These are phyloP conservation scores for Fagopyrum homotropicum DNA, from an alignment of 148 eudicot species.

Conservation along the genomic window DNA sequence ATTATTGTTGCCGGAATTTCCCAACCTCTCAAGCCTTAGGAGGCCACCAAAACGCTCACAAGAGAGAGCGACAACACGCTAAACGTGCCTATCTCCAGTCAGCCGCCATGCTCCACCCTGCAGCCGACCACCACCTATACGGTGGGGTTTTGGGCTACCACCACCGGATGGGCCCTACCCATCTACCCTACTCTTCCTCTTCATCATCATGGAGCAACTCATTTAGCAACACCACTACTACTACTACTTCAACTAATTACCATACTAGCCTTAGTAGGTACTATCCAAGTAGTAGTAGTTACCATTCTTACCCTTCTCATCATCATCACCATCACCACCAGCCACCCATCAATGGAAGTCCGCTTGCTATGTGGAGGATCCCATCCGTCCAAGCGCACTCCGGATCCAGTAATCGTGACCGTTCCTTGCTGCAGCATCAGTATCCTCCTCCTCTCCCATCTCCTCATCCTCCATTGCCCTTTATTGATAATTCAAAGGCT, in stretches of 20 bases:
- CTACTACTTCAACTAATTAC: not conserved
- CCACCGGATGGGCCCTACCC: conserved; percentile 21
- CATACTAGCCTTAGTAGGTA: conserved; percentile 2
- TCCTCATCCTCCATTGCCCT: conserved; percentile 17
- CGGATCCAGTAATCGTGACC: conserved; percentile 23
- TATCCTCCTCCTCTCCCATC: conserved; percentile 14
- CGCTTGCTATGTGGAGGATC: conserved; percentile 58
- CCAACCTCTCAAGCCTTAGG: conserved; percentile 97
- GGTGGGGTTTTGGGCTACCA: conserved; percentile 30
- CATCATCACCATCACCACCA: conserved; percentile 14
- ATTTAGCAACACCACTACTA: not conserved
- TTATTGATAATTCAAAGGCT: not conserved
- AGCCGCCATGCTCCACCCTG: conserved; percentile 31
- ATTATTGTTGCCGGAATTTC: conserved; percentile 82
- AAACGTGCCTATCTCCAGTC: conserved; percentile 72
- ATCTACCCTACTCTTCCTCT: not conserved
- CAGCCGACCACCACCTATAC: conserved; percentile 23
- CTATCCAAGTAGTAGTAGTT: conserved; percentile 3
- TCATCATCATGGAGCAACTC: not conserved
- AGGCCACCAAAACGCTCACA: conserved; percentile 97
- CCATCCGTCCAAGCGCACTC: conserved; percentile 31
- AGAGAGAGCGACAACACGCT: conserved; percentile 82
- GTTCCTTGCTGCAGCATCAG: conserved; percentile 22
- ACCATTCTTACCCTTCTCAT: not conserved
- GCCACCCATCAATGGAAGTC: conserved; percentile 61